These are phyloP conservation scores for Atractiella rhizophila DNA, from an alignment of 768 basidiomycete species.

Conservation along the genomic window DNA sequence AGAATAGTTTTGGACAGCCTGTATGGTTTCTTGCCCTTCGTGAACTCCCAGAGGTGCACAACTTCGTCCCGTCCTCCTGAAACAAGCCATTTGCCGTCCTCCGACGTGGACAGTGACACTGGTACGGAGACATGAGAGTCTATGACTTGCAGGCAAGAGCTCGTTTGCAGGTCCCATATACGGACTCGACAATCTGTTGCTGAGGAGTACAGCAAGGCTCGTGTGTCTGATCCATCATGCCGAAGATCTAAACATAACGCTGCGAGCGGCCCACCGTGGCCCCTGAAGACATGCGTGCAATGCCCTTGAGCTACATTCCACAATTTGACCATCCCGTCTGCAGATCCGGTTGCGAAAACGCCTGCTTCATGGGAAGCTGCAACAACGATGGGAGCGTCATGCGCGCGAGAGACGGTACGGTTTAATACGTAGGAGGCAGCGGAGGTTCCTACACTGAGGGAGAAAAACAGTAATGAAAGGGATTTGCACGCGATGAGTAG, in stretches of 20 bases:
- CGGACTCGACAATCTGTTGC: slow-evolving; percentile 77
- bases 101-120: slow-evolving; percentile 57
- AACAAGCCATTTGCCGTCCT: slow-evolving; percentile 67
- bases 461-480: slow-evolving; percentile 56
- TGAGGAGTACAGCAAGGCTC: slow-evolving; percentile 56
- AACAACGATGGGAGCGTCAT: slow-evolving; percentile 81
- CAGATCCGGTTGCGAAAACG: slow-evolving; percentile 80
- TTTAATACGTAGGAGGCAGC: slow-evolving; percentile 8
- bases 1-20: slow-evolving; percentile 26
- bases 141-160: slow-evolving; percentile 47
- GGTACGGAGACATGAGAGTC: slow-evolving; percentile 93
- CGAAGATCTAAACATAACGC: slow-evolving; percentile 58
- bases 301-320: slow-evolving; percentile 75
- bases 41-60: slow-evolving; percentile 71
- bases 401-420: slow-evolving; percentile 56
- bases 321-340: slow-evolving; percentile 88
- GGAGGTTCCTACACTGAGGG: slow-evolving; percentile 30
- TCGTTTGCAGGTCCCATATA: slow-evolving; percentile 62
- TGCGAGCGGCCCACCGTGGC: slow-evolving; percentile 90
- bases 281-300: slow-evolving; percentile 80
- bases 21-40: slow-evolving; percentile 27
- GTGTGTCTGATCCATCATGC: no score
- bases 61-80: slow-evolving; percentile 84
- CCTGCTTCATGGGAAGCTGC: slow-evolving; percentile 62
- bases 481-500: slow-evolving; percentile 60